Base-by-base conservation (phyloP, 208 protist species). In the Blastocrithidia nonstop region DNA sequence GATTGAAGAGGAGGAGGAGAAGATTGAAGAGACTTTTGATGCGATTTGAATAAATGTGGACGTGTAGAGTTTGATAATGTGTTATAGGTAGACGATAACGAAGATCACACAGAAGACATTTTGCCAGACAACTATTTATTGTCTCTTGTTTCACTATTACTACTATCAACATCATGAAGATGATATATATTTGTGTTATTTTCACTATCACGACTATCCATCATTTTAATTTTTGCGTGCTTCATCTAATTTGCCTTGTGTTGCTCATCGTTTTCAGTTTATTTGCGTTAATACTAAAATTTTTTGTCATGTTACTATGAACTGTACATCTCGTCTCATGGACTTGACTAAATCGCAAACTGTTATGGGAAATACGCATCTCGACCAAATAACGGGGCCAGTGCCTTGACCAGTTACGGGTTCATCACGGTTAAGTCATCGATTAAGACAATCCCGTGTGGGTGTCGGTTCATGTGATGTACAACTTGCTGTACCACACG, bases 361-460 rank as follows among this genome's bases (percentile, higher is more conserved):
- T 88, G 78, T 45, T 83, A 72, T 1, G 57, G 64, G 47, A 85
- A 89, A 53, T 72, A 46, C 9, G 61, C 40, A 0, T 61, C 69
- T 8, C 73, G 60, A 5, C 81, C 81, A 54, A 90, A 76, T 7
- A 90, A 61, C 17, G 81, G 81, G 3, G 66, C 60, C 23, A 90
- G 56, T 4, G 46, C 45, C 8, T 16, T 40, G 7, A 87, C 68
- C 17, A 87, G 57, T 33, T 45, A 42, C 0, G 76, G 67, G 9
- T 70, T 48, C 65, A 87, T 73, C 2, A 57, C 72, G 5, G 60
- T 76, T 9, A 82, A 36, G 31, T 90, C 81, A 45, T 90, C 81
- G 7, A 90, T 45, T 23, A 90, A 54, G 3, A 90, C 66, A 16
- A 87, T 60, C n/a, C 81, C 81, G 47, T 84, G 66, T 11, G 81